A percentile compares a stretch with the other conserved stretches of the same genome.
phyloP scores from a whole-genome alignment of 495 filamentous ascomycete species.

The Xylaria palmicola region DNA sequence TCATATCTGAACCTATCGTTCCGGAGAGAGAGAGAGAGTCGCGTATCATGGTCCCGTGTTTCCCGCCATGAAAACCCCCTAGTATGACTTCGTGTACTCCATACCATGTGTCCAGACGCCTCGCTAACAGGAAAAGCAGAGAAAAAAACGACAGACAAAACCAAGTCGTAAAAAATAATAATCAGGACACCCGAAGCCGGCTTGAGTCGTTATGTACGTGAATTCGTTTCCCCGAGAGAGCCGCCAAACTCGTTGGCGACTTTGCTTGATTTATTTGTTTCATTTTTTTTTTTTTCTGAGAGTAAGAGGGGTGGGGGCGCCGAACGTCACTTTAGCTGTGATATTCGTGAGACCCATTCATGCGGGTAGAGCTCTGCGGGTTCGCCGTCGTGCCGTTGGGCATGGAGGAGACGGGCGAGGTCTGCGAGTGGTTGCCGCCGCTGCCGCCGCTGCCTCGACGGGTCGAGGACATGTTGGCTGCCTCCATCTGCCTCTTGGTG shows the following conservation, averaged over 20 bases:
- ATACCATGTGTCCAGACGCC: slow-evolving; percentile 1
- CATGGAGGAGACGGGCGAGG: slow-evolving; percentile 25
- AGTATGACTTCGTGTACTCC: slow-evolving; percentile 4
- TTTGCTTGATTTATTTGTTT: neutral
- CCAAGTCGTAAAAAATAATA: neutral
- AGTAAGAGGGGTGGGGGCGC: neutral
- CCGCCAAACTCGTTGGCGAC: neutral
- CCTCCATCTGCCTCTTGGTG: slow-evolving; percentile 53
- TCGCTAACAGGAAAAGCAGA: neutral
- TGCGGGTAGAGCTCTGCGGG: neutral
- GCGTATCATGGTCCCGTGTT: neutral
- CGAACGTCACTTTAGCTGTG: slow-evolving; percentile 18
- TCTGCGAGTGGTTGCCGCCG: slow-evolving; percentile 13
- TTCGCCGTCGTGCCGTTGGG: slow-evolving; percentile 34
- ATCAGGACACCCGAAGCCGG: neutral
- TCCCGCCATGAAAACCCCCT: neutral
- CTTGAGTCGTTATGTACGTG: neutral
- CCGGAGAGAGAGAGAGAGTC: no score
- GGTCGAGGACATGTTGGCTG: slow-evolving; percentile 31
- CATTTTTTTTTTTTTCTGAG: neutral
- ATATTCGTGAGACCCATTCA: slow-evolving; percentile 20
- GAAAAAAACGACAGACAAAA: no score
- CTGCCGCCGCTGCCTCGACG: slow-evolving; percentile 19
- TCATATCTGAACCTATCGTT: no score
- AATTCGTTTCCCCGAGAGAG: neutral